Evolutionary conservation across 257 asterid genomes (phyloP).

Genomic region (Solanum ossicruentum): DNA sequence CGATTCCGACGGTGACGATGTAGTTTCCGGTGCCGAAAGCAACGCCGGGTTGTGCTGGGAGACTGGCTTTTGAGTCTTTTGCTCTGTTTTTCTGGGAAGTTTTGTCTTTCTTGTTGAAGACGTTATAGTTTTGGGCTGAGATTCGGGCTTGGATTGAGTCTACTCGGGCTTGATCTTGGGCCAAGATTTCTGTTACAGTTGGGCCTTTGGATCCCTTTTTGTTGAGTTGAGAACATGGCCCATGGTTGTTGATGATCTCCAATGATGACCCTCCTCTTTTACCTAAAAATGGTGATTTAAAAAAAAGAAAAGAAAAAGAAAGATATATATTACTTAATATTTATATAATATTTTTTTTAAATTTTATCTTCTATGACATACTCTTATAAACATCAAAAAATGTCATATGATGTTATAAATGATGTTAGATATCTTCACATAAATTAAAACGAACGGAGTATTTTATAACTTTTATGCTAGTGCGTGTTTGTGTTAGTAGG

Average conservation of each 20-base stretch:
- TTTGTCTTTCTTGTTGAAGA: neutral
- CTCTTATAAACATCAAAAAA: neutral
- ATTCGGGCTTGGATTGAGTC: slow-evolving; percentile 33
- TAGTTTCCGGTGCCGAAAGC: slow-evolving; percentile 51
- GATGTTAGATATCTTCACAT: neutral
- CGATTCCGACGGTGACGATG: slow-evolving; percentile 49
- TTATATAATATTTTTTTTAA: neutral
- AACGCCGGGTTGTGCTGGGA: slow-evolving; percentile 41
- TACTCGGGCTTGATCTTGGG: slow-evolving; percentile 40
- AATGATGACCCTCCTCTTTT: slow-evolving; percentile 28
- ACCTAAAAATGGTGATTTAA: slow-evolving; percentile 15
- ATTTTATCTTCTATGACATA: neutral
- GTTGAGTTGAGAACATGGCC: slow-evolving; percentile 34
- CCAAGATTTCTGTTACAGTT: slow-evolving; percentile 29
- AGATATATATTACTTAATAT: neutral
- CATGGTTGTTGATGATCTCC: slow-evolving; percentile 38
- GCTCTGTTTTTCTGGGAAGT: neutral
- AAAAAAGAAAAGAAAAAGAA: too few relatives aligned
- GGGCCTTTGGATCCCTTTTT: neutral
- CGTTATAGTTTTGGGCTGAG: neutral
- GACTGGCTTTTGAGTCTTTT: neutral
- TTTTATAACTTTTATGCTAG: neutral
- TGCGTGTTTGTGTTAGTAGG: neutral
- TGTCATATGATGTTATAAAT: neutral
- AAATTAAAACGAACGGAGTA: neutral